Conservation (phyloP, 176 grass and related monocot species). For the Bromus sterilis region DNA sequence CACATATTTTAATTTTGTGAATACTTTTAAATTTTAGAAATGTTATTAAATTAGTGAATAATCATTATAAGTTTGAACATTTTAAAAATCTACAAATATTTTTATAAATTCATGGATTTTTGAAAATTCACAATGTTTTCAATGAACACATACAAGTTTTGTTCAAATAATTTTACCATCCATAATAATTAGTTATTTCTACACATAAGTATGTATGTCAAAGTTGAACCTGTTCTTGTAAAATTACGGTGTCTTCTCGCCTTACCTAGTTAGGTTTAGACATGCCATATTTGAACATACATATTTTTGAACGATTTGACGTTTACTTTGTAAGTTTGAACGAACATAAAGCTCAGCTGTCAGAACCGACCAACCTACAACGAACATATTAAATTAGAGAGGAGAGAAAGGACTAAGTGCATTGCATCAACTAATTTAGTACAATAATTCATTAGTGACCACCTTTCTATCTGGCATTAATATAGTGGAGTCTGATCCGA, state of each 20-base stretch:
- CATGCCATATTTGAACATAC: neutral
- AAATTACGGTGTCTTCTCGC: neutral
- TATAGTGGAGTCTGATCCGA: conserved; percentile 37
- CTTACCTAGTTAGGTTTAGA: neutral
- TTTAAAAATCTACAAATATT: too few relatives aligned
- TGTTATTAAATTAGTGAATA: too few relatives aligned
- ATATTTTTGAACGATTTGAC: neutral
- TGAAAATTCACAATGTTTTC: too few relatives aligned
- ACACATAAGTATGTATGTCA: neutral
- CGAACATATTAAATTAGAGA: neutral
- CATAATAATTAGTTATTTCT: too few relatives aligned
- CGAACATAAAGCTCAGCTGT: neutral
- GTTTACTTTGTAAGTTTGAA: neutral
- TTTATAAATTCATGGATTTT: too few relatives aligned
- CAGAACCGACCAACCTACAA: conserved; percentile 5
- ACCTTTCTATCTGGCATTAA: conserved; percentile 19
- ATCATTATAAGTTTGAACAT: too few relatives aligned
- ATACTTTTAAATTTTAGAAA: too few relatives aligned
- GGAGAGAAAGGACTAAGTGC: neutral
- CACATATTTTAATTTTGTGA: too few relatives aligned
- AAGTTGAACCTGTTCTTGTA: neutral
- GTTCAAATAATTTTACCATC: too few relatives aligned
- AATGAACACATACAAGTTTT: too few relatives aligned
- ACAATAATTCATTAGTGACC: conserved; percentile 22
- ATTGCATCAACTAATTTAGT: neutral